phyloP scores from a whole-genome alignment of 1,139 yeast genomes.

The Sugiyamaella japonica region DNA sequence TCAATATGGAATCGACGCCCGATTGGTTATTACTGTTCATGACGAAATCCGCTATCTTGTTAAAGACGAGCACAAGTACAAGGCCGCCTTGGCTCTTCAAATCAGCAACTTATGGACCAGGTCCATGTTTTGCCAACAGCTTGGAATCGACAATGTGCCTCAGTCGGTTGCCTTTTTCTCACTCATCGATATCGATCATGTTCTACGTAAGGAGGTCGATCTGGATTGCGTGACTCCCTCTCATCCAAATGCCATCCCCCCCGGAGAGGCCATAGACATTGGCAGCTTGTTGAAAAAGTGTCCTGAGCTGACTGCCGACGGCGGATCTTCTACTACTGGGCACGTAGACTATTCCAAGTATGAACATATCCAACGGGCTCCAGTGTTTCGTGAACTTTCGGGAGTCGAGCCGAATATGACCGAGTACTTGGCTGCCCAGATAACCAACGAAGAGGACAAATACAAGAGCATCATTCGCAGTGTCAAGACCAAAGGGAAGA shows the following conservation, averaged over 20 bases:
- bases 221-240: slow-evolving; percentile 92
- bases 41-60: slow-evolving; percentile 89
- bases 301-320: slow-evolving; percentile 15
- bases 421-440: slow-evolving; percentile 33
- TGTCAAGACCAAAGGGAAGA: slow-evolving; percentile 9
- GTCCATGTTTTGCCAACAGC: slow-evolving; percentile 89
- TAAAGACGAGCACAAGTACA: slow-evolving; percentile 67
- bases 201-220: slow-evolving; percentile 84
- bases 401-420: slow-evolving; percentile 19
- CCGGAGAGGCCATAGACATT: slow-evolving; percentile 78
- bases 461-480: slow-evolving; percentile 20
- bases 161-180: slow-evolving; percentile 96
- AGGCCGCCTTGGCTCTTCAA: slow-evolving; percentile 80
- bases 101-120: slow-evolving; percentile 94
- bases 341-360: slow-evolving; percentile 15
- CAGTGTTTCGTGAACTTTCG: slow-evolving; percentile 26
- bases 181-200: slow-evolving; percentile 86
- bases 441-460: slow-evolving; percentile 24
- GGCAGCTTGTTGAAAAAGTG: slow-evolving; percentile 44
- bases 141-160: slow-evolving; percentile 87
- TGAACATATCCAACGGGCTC: slow-evolving; percentile 25
- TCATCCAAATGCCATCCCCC: slow-evolving; percentile 65
- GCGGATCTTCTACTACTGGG: not conserved
- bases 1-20: slow-evolving; percentile 67
- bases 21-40: slow-evolving; percentile 86